These are phyloP conservation scores for Cyclotella choctawhatcheeana DNA, from an alignment of 108 stramenopile genomes.

Conservation along the genomic window DNA sequence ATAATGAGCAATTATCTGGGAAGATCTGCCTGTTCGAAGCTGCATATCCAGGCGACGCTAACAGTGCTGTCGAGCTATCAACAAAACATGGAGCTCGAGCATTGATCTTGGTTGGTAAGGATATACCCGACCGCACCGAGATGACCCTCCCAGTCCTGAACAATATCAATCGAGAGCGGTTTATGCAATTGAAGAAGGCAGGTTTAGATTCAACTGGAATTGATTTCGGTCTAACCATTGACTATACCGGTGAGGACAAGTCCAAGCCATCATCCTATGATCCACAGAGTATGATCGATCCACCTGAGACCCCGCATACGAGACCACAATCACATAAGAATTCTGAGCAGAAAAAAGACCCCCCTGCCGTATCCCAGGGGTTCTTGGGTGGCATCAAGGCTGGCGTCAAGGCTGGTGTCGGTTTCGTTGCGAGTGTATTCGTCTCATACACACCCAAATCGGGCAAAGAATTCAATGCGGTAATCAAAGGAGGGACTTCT, in stretches of 20 bases:
- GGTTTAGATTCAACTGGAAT: not conserved
- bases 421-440: not conserved
- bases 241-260: not conserved
- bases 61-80: slow-evolving; percentile 4
- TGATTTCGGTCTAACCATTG: not conserved
- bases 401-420: too few relatives aligned
- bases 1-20: not conserved
- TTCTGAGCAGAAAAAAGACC: too few relatives aligned
- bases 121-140: not conserved
- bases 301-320: too few relatives aligned
- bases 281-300: too few relatives aligned
- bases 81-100: slow-evolving; percentile 12
- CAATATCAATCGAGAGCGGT: not conserved
- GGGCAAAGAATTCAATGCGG: slow-evolving; percentile 7
- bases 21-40: slow-evolving; percentile 2
- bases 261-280: too few relatives aligned
- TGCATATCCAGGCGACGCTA: not conserved
- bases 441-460: slow-evolving; percentile 10
- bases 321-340: too few relatives aligned
- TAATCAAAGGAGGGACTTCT: slow-evolving; percentile 1
- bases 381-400: too few relatives aligned
- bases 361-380: too few relatives aligned
- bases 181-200: not conserved
- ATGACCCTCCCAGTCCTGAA: slow-evolving; percentile 6
- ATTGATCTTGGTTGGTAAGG: slow-evolving; percentile 8